Conservation (phyloP, 169 alveolate species). For the Plasmodium gonderi region DNA sequence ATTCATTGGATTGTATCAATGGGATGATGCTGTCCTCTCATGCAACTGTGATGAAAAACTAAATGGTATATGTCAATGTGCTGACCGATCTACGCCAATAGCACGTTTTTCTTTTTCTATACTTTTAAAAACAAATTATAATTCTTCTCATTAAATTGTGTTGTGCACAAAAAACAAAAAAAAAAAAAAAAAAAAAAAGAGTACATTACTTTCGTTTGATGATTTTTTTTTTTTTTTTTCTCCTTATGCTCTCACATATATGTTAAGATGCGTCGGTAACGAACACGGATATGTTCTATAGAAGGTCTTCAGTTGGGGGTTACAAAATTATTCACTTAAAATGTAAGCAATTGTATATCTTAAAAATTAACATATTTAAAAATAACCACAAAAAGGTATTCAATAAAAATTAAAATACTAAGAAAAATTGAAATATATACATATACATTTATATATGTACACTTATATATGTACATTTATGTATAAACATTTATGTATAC, state of each 20-base stretch:
- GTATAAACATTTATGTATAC: no score
- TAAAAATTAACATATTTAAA: background rate
- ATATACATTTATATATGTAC: no score
- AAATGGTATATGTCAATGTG: no score
- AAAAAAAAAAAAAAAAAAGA: background rate
- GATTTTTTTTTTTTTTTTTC: background rate
- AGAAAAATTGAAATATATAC: no score
- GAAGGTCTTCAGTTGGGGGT: background rate
- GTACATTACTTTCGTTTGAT: background rate
- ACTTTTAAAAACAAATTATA: background rate
- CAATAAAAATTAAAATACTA: no score
- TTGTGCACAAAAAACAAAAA: background rate
- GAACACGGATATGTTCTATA: background rate
- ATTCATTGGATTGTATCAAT: background rate
- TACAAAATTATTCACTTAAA: background rate
- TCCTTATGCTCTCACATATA: conserved; percentile 2
- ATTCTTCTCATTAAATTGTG: background rate
- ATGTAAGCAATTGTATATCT: background rate
- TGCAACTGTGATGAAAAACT: no score
- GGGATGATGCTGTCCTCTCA: no score
- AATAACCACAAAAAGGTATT: background rate
- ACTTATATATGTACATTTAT: no score
- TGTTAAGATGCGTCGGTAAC: background rate
- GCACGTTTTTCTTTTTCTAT: background rate
- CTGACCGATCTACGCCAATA: background rate